A percentile compares a stretch with the other conserved stretches of the same genome.
These are phyloP conservation scores for Areca catechu DNA, from an alignment of 176 grass and related monocot species.

Conservation along the genomic window DNA sequence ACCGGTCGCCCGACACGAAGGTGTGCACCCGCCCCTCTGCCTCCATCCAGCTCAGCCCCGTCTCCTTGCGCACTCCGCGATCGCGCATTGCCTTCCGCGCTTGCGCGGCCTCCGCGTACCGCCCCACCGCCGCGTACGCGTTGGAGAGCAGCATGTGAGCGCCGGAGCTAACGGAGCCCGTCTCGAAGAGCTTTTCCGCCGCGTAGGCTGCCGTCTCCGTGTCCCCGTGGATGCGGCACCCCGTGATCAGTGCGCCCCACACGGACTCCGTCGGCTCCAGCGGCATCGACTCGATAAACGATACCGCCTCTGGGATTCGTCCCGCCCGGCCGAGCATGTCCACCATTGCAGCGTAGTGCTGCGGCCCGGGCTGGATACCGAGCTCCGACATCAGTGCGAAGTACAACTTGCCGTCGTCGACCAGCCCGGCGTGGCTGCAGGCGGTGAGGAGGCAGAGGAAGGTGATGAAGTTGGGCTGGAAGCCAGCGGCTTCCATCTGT, in stretches of 20 bases:
- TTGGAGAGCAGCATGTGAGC: constrained; percentile 73
- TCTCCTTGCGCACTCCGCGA: constrained; percentile 72
- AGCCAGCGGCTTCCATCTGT: constrained; percentile 56
- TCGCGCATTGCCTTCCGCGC: constrained; percentile 88
- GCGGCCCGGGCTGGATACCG: constrained; percentile 35
- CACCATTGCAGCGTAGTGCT: constrained; percentile 84
- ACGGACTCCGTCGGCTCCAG: constrained; percentile 78
- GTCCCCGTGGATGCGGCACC: constrained; percentile 82
- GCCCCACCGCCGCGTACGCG: constrained; percentile 67
- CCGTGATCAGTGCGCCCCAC: constrained; percentile 79
- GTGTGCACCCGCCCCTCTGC: constrained; percentile 65
- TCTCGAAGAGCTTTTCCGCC: constrained; percentile 54
- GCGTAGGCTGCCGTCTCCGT: constrained; percentile 54
- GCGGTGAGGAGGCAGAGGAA: constrained; percentile 75
- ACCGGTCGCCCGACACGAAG: constrained; percentile 67
- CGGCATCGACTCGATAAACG: constrained; percentile 77
- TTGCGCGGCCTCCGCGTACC: constrained; percentile 62
- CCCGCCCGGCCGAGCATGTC: constrained; percentile 79
- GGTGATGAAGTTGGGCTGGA: constrained; percentile 62
- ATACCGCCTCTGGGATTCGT: constrained; percentile 54
- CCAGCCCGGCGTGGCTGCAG: constrained; percentile 72
- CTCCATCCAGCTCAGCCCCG: constrained; percentile 87
- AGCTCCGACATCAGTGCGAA: constrained; percentile 54
- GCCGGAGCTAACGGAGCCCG: constrained; percentile 61
- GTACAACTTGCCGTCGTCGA: constrained; percentile 64